Percentiles rank a stretch among this genome's conserved stretches.
phyloP scores from a whole-genome alignment of 805 yeast species.

The Nakazawaea pomicola region DNA sequence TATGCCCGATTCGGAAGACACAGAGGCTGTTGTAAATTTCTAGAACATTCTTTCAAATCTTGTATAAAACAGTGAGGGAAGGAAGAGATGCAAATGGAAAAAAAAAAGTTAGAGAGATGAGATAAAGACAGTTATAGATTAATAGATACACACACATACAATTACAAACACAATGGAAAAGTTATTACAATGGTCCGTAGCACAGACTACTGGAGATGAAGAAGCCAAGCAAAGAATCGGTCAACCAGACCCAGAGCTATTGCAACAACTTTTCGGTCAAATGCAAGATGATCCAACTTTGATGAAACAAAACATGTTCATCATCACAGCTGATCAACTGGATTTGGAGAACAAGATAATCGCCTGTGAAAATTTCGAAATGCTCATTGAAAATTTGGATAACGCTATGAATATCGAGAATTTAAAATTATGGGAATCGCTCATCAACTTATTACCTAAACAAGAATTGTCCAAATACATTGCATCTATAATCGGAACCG shows the following conservation, averaged over 20 bases:
- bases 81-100: neutral
- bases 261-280: slow-evolving; percentile 71
- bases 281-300: slow-evolving; percentile 78
- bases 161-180: slow-evolving; percentile 62
- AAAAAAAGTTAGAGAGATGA: neutral
- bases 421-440: slow-evolving; percentile 71
- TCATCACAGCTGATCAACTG: slow-evolving; percentile 54
- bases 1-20: neutral
- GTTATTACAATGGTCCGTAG: slow-evolving; percentile 86
- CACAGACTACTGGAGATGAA: slow-evolving; percentile 67
- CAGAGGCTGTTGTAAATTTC: slow-evolving; percentile 1
- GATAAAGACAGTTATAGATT: too few species aligned
- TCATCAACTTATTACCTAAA: slow-evolving; percentile 40
- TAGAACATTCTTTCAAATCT: neutral
- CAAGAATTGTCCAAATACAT: slow-evolving; percentile 50
- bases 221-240: slow-evolving; percentile 62
- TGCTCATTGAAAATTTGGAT: slow-evolving; percentile 88
- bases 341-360: slow-evolving; percentile 58
- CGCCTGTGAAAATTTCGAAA: slow-evolving; percentile 88
- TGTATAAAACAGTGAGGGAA: neutral
- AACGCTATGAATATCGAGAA: slow-evolving; percentile 91
- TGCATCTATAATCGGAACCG: slow-evolving; percentile 78
- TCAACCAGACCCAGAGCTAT: slow-evolving; percentile 70
- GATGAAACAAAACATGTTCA: slow-evolving; percentile 73
- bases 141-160: too few species aligned